Base-by-base conservation (phyloP, 2,329 filamentous ascomycete species). In the Hirsutella thompsonii region DNA sequence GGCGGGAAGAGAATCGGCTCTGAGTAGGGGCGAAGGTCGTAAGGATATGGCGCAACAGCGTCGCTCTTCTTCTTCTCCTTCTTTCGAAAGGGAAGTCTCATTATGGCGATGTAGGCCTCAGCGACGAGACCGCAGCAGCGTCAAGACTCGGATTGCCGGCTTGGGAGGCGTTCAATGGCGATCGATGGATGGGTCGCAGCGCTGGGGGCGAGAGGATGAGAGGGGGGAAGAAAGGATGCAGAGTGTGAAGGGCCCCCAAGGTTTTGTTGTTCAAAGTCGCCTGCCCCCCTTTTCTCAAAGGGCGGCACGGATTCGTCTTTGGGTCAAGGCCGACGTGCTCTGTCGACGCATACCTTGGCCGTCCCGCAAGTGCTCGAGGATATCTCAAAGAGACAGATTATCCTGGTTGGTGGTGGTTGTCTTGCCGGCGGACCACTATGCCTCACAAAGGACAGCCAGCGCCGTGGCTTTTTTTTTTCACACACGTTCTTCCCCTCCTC, bases 11-110 rank as follows among this genome's bases (percentile, higher is more conserved):
- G 48, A 39, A 49, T 52, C 16, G 52, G 44, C 21, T 50, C 48
- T 34, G 52, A 45, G 14, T 45, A 42, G 37, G 55, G 48, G n/a
- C 53, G 56, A 37, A 56, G 49, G 33, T 60, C 55, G 19, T 51
- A 44, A 11, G 58, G 56, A 36, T 58, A 41, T 18, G 41, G 36
- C n/a, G 42, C 36, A 11, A 47, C 38, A 32, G 41, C 42, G 28
- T 52, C 50, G 38, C 48, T 48, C 45, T 56, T 54, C 53, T 62
- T 62, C 49, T 60, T 64, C 43, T 56, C 55, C 46, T 61, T 63
- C 38, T 57, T 57, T 43, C 58, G 52, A 43, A 66, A 64, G 19
- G 49, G 57, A 40, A 58, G 51, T 45, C 58, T 58, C 59, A 63
- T 63, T 51, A 44, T 54, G 52, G 47, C 42, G 39, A 43, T 43